Base-by-base conservation (phyloP, 345 rosid genomes). In the Salix koriyanagi region DNA sequence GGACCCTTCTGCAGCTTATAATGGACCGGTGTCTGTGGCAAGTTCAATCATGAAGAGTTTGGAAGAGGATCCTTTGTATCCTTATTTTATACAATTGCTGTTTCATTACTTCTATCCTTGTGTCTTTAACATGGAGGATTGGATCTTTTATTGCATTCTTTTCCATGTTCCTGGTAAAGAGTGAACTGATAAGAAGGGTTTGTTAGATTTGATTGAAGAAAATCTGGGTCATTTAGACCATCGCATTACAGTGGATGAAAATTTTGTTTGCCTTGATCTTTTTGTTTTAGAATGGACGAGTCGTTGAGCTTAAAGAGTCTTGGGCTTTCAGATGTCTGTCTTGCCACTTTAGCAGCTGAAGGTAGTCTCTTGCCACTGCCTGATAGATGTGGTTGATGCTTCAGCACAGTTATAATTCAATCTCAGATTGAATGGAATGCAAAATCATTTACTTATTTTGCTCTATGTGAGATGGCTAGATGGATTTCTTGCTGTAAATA, bases 291-390 rank as follows among this genome's bases (percentile, higher is more conserved):
- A 69, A 84, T 89, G 75, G 92, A 90, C 76, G 97, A 90, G 58
- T 88, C 91, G 21, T 44, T 89, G 80, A 88, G 88, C 81, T 78
- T 94, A 76, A 89, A 87, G 88, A 89, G 82, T 54, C 89, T 90
- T 48, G 98, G 98, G 69, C 89, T 92, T 52, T 94, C 97, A 4
- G 94, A 90, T 66, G 86, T 87, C 71, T 90, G 97, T 85, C 97
- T 94, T 73, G 97, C 97, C 76, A 84, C 89, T 78, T 80, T 91
- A 88, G 94, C 94, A 69, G 84, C 86, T 69, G 75, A 65, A 67
- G 84, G 84, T 81, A 46, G 72, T 54, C 67, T 52, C 34, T 42
- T 23, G 26, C 56, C 8, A 30, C 52, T 65, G 8, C 74, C 50
- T 56, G 60, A 32, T 61, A 30, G 19, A 58, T 3, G 14, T 50